Evolutionary conservation across 805 yeast species (phyloP).

Genomic region (Candida andamanensis): DNA sequence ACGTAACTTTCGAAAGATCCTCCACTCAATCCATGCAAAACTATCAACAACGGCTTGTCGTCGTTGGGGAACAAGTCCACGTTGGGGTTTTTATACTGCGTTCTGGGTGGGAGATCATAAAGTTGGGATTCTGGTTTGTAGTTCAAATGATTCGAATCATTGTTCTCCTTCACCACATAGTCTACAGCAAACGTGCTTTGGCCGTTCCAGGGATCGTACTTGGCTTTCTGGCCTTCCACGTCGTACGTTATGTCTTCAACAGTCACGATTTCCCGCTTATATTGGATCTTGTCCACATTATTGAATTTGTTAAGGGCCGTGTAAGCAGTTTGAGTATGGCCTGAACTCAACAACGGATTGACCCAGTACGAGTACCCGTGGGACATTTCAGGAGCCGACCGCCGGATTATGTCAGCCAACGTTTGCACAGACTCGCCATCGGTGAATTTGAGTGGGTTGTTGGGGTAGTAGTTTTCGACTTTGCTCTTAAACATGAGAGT

Average conservation of each 20-base stretch:
- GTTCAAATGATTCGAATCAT: conserved; percentile 19
- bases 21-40: conserved; percentile 72
- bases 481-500: conserved; percentile 18
- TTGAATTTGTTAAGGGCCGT: conserved; percentile 42
- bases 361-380: conserved; percentile 35
- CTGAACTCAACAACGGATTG: conserved; percentile 44
- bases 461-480: conserved; percentile 21
- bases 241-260: conserved; percentile 19
- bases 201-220: conserved; percentile 39
- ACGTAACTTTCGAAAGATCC: conserved; percentile 76
- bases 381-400: conserved; percentile 36
- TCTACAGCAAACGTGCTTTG: conserved; percentile 47
- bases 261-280: conserved; percentile 38
- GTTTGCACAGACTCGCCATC: conserved; percentile 3
- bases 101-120: conserved; percentile 61
- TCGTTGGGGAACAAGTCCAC: conserved; percentile 37
- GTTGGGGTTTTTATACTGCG: conserved; percentile 50
- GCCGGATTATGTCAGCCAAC: conserved; percentile 28
- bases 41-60: conserved; percentile 53
- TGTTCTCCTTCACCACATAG: conserved; percentile 24
- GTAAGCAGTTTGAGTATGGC: conserved; percentile 48
- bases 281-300: conserved; percentile 36
- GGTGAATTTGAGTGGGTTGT: conserved; percentile 16
- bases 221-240: conserved; percentile 22
- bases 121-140: conserved; percentile 43